Percentiles rank a stretch among this genome's conserved stretches.
Conservation (phyloP, 177 flowering plant species). For the Vitis hybrid region DNA sequence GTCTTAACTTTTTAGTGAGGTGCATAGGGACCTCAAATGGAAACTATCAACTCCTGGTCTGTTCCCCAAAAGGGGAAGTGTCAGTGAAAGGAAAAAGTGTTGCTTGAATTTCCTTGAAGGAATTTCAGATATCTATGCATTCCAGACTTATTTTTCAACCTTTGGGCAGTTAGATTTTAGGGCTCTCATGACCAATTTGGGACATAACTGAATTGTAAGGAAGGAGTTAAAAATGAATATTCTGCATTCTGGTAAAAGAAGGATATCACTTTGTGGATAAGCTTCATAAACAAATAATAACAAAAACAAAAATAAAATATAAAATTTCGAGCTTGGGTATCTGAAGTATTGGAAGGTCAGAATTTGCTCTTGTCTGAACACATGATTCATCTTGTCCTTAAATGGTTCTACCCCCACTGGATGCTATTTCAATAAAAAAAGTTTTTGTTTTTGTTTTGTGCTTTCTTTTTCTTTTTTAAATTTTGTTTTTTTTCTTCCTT, state of each 20-base stretch:
- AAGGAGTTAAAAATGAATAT: background rate
- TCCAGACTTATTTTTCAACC: background rate
- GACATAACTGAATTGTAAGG: background rate
- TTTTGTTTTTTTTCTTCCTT: background rate
- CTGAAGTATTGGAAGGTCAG: no score
- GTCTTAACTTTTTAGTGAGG: no score
- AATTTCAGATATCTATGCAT: background rate
- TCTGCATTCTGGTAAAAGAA: no score
- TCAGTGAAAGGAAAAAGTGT: background rate
- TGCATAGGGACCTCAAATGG: no score
- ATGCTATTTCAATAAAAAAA: no score
- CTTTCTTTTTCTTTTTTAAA: background rate
- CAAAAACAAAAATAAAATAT: no score
- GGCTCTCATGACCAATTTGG: background rate
- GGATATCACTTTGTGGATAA: no score
- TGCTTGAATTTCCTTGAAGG: background rate
- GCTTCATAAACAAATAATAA: no score
- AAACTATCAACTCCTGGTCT: background rate
- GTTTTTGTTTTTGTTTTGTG: background rate
- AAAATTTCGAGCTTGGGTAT: no score
- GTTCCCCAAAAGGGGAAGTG: background rate
- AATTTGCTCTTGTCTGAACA: no score
- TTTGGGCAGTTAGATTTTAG: background rate
- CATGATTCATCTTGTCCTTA: no score
- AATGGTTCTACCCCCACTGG: no score